A percentile compares a stretch with the other conserved stretches of the same genome.
Evolutionary conservation across 2,329 filamentous ascomycete species (phyloP).

Genomic region (Sarocladium kiliense): DNA sequence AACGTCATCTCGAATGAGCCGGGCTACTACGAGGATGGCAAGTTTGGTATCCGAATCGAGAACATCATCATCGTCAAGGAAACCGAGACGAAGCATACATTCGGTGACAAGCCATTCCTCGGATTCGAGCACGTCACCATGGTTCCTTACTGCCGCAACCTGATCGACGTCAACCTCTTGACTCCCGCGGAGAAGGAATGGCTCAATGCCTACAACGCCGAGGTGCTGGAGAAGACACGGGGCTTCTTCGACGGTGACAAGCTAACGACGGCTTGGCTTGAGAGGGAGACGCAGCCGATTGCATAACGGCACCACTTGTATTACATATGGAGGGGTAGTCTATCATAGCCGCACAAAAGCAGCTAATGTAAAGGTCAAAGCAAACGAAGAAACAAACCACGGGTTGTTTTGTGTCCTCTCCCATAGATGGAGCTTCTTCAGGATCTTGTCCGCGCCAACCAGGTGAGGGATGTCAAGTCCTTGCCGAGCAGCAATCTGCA

Average conservation of each 20-base stretch:
- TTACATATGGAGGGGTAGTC: background rate
- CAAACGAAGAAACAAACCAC: slow-evolving; percentile 65
- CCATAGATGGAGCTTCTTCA: slow-evolving; percentile 35
- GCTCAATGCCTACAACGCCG: slow-evolving; percentile 79
- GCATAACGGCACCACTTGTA: background rate
- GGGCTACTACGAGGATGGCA: slow-evolving; percentile 93
- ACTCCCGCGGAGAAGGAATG: slow-evolving; percentile 72
- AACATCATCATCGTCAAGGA: slow-evolving; percentile 91
- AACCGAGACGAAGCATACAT: slow-evolving; percentile 78
- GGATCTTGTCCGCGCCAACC: slow-evolving; percentile 30
- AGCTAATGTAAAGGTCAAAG: slow-evolving; percentile 66
- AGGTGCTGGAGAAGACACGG: slow-evolving; percentile 78
- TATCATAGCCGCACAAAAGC: slow-evolving; percentile 40
- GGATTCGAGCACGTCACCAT: slow-evolving; percentile 97
- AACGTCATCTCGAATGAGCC: slow-evolving; percentile 97
- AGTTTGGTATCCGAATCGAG: slow-evolving; percentile 93
- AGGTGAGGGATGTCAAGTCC: slow-evolving; percentile 35
- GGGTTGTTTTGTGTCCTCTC: slow-evolving; percentile 51
- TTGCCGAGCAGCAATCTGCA: slow-evolving; percentile 38
- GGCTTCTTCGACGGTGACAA: slow-evolving; percentile 69
- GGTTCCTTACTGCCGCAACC: slow-evolving; percentile 86
- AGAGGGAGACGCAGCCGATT: slow-evolving; percentile 74
- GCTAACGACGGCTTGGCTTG: slow-evolving; percentile 72
- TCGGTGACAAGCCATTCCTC: slow-evolving; percentile 89
- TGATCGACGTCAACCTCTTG: slow-evolving; percentile 72